Conservation (phyloP, 2,329 filamentous ascomycete species). For the Aaosphaeria arxii region DNA sequence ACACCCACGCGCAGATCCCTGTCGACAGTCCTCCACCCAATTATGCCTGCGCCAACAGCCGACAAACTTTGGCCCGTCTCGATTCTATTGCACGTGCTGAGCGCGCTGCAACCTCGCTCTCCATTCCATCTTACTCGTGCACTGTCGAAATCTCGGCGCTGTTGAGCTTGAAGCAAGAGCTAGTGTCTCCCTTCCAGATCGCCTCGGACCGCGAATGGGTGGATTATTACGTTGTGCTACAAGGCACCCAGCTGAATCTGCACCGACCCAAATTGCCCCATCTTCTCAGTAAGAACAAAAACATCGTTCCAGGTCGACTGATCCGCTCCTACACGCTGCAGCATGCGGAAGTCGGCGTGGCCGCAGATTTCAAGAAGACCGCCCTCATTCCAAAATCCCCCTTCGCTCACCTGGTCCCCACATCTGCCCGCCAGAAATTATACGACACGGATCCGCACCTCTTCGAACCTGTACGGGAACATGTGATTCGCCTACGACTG, state of each 20-base stretch:
- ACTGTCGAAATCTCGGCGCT: constrained; percentile 30
- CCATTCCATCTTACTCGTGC: constrained; percentile 34
- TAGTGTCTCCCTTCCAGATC: constrained; percentile 62
- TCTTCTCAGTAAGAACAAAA: constrained; percentile 45
- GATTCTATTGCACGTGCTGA: constrained; percentile 20
- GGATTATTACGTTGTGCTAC: constrained; percentile 60
- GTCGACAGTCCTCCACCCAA: constrained; percentile 25
- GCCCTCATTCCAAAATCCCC: constrained; percentile 42
- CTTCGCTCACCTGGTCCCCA: constrained; percentile 45
- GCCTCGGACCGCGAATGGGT: constrained; percentile 64
- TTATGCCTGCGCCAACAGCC: constrained; percentile 26
- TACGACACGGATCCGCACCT: constrained; percentile 47
- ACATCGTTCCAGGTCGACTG: constrained; percentile 55
- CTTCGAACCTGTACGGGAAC: constrained; percentile 47
- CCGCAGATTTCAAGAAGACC: constrained; percentile 67
- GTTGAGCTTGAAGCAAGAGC: constrained; percentile 61
- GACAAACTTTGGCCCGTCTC: constrained; percentile 15
- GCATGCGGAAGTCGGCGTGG: constrained; percentile 72
- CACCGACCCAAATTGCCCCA: constrained; percentile 59
- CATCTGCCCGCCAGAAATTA: constrained; percentile 35
- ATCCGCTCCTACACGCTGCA: constrained; percentile 69
- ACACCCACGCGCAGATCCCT: constrained; percentile 31
- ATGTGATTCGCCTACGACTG: constrained; percentile 68
- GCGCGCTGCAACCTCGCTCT: constrained; percentile 2
- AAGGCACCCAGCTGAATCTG: constrained; percentile 66